Evolutionary conservation across 176 grass and related monocot genomes (phyloP).

Genomic region (Bonia amplexicaulis): DNA sequence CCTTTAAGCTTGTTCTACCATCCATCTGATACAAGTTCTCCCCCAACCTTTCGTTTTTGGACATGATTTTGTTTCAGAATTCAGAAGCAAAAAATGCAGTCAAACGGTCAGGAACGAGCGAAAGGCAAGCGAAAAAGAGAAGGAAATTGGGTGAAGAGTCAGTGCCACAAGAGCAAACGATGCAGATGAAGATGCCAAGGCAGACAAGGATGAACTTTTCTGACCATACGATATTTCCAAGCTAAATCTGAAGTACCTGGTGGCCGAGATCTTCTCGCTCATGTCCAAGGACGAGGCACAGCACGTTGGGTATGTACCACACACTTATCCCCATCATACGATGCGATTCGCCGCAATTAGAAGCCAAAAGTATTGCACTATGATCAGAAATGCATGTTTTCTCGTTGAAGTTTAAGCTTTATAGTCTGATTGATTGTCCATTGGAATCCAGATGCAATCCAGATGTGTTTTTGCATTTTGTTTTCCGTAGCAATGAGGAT

Average conservation of each 20-base stretch:
- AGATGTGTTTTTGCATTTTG: constrained; percentile 69
- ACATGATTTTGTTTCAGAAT: no score
- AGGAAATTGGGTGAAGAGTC: constrained; percentile 45
- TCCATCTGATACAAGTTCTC: no score
- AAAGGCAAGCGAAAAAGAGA: constrained; percentile 55
- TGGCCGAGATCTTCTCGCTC: constrained; percentile 96
- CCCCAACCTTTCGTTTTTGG: no score
- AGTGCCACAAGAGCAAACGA: neutral
- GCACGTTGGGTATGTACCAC: constrained; percentile 71
- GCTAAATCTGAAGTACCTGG: neutral
- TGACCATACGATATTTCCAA: no score
- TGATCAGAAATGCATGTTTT: no score
- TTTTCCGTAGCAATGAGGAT: constrained; percentile 53
- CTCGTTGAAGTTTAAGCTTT: no score
- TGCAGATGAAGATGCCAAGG: no score
- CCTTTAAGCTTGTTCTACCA: no score
- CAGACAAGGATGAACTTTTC: no score
- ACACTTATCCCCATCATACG: neutral
- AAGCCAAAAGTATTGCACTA: constrained; percentile 17
- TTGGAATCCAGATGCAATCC: constrained; percentile 49
- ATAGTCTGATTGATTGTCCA: no score
- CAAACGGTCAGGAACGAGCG: neutral
- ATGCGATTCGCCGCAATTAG: neutral
- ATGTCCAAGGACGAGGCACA: constrained; percentile 97
- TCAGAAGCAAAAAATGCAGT: no score